Evolutionary conservation across 768 basidiomycete genomes (phyloP).

Genomic region (Neoboletus magnificus): DNA sequence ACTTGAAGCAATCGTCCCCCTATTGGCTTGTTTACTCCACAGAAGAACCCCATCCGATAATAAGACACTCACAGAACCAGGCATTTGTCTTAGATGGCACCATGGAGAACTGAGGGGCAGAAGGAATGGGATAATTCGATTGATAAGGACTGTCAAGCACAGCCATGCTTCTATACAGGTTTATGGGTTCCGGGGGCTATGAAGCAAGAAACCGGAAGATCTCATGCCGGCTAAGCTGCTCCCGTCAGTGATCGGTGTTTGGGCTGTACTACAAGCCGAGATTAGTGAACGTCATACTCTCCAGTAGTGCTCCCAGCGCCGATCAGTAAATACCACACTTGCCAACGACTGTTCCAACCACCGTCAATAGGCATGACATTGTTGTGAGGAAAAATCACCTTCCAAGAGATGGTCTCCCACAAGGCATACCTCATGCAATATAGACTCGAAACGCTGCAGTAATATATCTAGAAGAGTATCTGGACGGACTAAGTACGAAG

Average conservation of each 20-base stretch:
- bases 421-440: too few relatives aligned
- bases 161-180: not conserved
- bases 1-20: too few relatives aligned
- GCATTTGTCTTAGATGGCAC: conserved; percentile 13
- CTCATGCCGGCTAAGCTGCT: not conserved
- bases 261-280: not conserved
- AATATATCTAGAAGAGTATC: not conserved
- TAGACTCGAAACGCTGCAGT: too few relatives aligned
- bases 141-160: not conserved
- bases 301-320: not conserved
- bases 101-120: not conserved
- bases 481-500: not conserved
- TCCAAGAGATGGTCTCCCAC: not conserved
- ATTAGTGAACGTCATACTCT: not conserved
- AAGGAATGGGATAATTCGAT: not conserved
- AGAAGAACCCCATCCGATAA: conserved; percentile 5
- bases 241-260: not conserved
- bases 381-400: not conserved
- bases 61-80: conserved; percentile 19
- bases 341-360: not conserved
- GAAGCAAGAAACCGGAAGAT: not conserved
- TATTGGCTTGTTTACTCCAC: not conserved
- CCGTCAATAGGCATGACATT: not conserved
- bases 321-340: not conserved
- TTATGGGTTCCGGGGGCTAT: not conserved